Evolutionary conservation across 495 filamentous ascomycete genomes (phyloP), one percentile per base, ranked within the genome.

Genomic region (Aspergillus avenaceus): DNA sequence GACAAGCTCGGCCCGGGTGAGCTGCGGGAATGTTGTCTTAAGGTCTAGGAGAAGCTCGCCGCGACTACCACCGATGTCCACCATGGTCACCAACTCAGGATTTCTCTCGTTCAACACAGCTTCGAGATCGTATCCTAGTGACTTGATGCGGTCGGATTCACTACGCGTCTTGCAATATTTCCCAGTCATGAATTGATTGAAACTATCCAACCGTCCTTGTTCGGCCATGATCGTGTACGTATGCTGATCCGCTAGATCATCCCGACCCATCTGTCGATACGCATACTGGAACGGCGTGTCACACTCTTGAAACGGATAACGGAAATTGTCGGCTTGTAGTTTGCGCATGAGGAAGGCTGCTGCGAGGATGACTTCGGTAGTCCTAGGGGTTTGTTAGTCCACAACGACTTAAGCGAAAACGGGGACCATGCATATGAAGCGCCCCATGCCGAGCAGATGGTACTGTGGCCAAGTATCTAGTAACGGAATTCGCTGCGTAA

Each of bases 41-140:
- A 83, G 71, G 28, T 68, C 67, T 0, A 72, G 58, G 0, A 82
- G 62, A 32, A 82, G 67, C 31, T 81, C 71, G 0, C 81, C 81
- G 4, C 67, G 54, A n/a, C 69, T 71, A 4, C 80, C 81, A 16
- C 71, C 80, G 11, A 82, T 73, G 58, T 84, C 82, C 2, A 84
- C 78, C 28, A 83, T 62, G 2, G 59, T 52, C 8, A 52, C 45
- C 0, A 61, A 54, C 5, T 32, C 56, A 2, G 67, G 63, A 1
- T 56, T 47, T 4, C 21, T 31, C 3, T 45, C 38, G 2, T 22
- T n/a, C 1, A 52, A 23, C 0, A 56, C 41, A 1, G 24, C 6
- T 5, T 65, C 52, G 7, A 64, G 29, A 37, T 71, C 56, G 28
- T 73, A 73, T 7, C 68, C 66, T 4, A 61, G 29, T 0, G 41